Conservation (phyloP, 371 early-diverging fungal species). For the Choanephora cucurbitarum region DNA sequence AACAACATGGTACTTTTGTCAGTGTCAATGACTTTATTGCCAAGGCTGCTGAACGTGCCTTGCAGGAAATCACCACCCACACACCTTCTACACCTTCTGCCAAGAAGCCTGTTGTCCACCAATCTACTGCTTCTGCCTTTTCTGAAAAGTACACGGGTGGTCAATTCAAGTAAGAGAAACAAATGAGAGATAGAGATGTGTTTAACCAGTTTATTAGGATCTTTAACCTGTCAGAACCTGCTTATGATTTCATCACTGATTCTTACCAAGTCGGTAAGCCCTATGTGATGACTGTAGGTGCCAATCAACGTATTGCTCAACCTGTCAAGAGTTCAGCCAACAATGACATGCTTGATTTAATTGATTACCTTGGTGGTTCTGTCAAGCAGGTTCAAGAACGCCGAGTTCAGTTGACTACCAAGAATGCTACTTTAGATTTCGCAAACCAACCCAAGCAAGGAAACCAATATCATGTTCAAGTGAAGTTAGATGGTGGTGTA, state of each 20-base stretch:
- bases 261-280: constrained; percentile 40
- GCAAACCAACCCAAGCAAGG: constrained; percentile 21
- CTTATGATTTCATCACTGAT: constrained; percentile 53
- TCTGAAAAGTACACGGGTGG: constrained; percentile 36
- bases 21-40: constrained; percentile 87
- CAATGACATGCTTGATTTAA: constrained; percentile 40
- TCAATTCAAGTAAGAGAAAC: constrained; percentile 48
- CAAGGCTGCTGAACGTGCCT: constrained; percentile 79
- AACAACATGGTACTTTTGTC: constrained; percentile 62
- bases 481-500: constrained; percentile 41
- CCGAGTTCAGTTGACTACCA: constrained; percentile 22
- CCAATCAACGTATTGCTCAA: constrained; percentile 15
- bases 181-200: too few relatives aligned
- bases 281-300: constrained; percentile 35
- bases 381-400: constrained; percentile 12
- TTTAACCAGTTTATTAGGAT: too few relatives aligned
- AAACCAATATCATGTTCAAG: constrained; percentile 24
- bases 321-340: constrained; percentile 13
- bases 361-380: constrained; percentile 40
- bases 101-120: constrained; percentile 26
- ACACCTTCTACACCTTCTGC: constrained; percentile 36
- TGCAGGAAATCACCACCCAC: constrained; percentile 63
- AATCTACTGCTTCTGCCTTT: constrained; percentile 14
- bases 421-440: constrained; percentile 23
- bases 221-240: constrained; percentile 45